A percentile compares a stretch with the other conserved stretches of the same genome.
Evolutionary conservation across 2,329 filamentous ascomycete genomes (phyloP).

Genomic region (Colletotrichum siamense): DNA sequence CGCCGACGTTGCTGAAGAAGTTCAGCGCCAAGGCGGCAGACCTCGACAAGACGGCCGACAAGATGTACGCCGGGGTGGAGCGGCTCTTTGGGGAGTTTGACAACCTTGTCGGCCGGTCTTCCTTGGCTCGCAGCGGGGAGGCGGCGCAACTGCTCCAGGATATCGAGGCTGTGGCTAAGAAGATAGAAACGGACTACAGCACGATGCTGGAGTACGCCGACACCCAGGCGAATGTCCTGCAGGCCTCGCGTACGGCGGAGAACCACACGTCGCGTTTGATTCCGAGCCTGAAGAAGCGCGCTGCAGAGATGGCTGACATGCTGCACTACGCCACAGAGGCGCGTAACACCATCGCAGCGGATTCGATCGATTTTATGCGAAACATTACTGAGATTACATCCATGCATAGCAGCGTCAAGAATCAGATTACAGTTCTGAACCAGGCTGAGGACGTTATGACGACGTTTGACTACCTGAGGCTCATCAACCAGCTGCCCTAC

Average conservation of each 20-base stretch:
- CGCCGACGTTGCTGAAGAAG: constrained; percentile 60
- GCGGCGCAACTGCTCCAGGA: constrained; percentile 77
- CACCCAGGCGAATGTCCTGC: constrained; percentile 63
- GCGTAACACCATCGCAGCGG: constrained; percentile 70
- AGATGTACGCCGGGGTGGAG: constrained; percentile 67
- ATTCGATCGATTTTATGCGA: constrained; percentile 78
- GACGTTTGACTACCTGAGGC: constrained; percentile 79
- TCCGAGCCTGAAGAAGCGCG: constrained; percentile 61
- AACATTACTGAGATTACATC: constrained; percentile 82
- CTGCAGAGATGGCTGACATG: constrained; percentile 66
- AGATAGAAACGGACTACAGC: constrained; percentile 86
- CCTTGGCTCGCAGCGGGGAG: constrained; percentile 65
- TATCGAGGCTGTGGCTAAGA: constrained; percentile 83
- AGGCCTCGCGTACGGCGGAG: constrained; percentile 68
- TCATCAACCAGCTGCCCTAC: constrained; percentile 83
- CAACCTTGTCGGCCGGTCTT: constrained; percentile 58
- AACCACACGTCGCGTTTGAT: constrained; percentile 68
- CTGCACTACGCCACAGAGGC: constrained; percentile 64
- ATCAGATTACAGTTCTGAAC: constrained; percentile 73
- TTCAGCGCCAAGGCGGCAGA: constrained; percentile 66
- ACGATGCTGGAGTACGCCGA: constrained; percentile 73
- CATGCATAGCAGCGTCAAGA: constrained; percentile 73
- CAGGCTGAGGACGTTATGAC: constrained; percentile 78
- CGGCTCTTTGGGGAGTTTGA: constrained; percentile 68
- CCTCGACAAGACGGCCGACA: constrained; percentile 64